These are phyloP conservation scores for Zymoseptoria tritici DNA, from an alignment of 2,329 filamentous ascomycete species.

Conservation along the genomic window DNA sequence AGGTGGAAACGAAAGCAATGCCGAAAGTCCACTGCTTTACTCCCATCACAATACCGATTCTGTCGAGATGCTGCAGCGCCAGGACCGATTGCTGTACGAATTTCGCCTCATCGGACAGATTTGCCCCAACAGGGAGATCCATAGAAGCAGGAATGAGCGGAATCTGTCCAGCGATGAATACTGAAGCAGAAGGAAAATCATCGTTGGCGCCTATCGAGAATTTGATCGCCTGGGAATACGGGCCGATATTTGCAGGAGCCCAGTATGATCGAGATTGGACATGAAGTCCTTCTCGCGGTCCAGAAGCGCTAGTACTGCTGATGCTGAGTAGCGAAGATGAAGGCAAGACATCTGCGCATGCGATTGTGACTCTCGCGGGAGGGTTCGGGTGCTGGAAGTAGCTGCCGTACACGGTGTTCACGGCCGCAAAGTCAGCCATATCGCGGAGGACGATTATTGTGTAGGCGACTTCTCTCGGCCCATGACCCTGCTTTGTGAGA, in stretches of 20 bases:
- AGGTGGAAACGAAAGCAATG: slow-evolving; percentile 61
- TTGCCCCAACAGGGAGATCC: slow-evolving; percentile 40
- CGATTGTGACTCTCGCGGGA: slow-evolving; percentile 75
- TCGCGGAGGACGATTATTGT: slow-evolving; percentile 63
- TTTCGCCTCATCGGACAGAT: not conserved
- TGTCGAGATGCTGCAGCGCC: slow-evolving; percentile 81
- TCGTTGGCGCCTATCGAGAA: slow-evolving; percentile 32
- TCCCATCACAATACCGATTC: slow-evolving; percentile 65
- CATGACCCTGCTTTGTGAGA: slow-evolving; percentile 24
- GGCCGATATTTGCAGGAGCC: slow-evolving; percentile 96
- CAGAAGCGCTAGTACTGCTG: slow-evolving; percentile 37
- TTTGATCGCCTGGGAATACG: slow-evolving; percentile 83
- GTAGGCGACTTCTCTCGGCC: slow-evolving; percentile 28
- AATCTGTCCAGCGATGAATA: slow-evolving; percentile 84
- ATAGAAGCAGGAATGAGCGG: slow-evolving; percentile 77
- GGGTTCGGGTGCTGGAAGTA: slow-evolving; percentile 75
- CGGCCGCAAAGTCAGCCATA: slow-evolving; percentile 68
- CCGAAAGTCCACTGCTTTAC: slow-evolving; percentile 69
- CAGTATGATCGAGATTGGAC: slow-evolving; percentile 93
- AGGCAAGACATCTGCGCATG: slow-evolving; percentile 63
- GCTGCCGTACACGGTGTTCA: slow-evolving; percentile 69
- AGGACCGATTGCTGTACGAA: slow-evolving; percentile 55
- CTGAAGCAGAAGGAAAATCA: slow-evolving; percentile 24
- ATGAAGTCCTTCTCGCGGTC: slow-evolving; percentile 54
- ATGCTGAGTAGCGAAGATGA: slow-evolving; percentile 53